A percentile compares a stretch with the other conserved stretches of the same genome.
Conservation (phyloP, 2,329 filamentous ascomycete genomes). For the Trematosphaeria pertusa region DNA sequence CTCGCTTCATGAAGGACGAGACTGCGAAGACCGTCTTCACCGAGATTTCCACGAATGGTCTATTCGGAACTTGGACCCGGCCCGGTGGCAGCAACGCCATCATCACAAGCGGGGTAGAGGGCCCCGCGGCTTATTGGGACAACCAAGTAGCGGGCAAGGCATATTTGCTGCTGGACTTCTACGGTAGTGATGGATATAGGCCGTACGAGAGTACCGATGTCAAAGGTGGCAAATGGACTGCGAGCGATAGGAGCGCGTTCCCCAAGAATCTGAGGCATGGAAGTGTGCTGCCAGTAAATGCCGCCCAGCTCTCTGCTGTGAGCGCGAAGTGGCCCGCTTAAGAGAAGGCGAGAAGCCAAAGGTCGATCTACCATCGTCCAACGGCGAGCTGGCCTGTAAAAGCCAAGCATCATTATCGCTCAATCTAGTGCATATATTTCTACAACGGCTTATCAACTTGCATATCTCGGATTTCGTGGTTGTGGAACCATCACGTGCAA, state of each 20-base stretch:
- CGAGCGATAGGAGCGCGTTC: conserved; percentile 52
- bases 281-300: conserved; percentile 57
- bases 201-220: conserved; percentile 58
- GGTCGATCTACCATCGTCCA: too few relatives aligned
- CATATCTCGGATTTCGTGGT: too few relatives aligned
- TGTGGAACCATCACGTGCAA: too few relatives aligned
- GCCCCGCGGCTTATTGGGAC: conserved; percentile 43
- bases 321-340: conserved; percentile 36
- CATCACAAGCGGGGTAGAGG: conserved; percentile 46
- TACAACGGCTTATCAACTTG: too few relatives aligned
- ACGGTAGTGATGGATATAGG: conserved; percentile 56
- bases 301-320: conserved; percentile 53
- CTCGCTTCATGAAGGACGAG: conserved; percentile 65
- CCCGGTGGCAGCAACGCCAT: conserved; percentile 53
- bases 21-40: conserved; percentile 60
- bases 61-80: conserved; percentile 61
- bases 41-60: conserved; percentile 56
- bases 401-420: too few relatives aligned
- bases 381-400: too few relatives aligned
- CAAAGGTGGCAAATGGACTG: conserved; percentile 56
- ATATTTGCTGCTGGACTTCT: conserved; percentile 57
- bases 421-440: too few relatives aligned
- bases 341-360: too few relatives aligned
- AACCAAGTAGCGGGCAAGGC: conserved; percentile 40
- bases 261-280: conserved; percentile 61